Evolutionary conservation across 768 basidiomycete species (phyloP).

Genomic region (Atractiella rhizophila): DNA sequence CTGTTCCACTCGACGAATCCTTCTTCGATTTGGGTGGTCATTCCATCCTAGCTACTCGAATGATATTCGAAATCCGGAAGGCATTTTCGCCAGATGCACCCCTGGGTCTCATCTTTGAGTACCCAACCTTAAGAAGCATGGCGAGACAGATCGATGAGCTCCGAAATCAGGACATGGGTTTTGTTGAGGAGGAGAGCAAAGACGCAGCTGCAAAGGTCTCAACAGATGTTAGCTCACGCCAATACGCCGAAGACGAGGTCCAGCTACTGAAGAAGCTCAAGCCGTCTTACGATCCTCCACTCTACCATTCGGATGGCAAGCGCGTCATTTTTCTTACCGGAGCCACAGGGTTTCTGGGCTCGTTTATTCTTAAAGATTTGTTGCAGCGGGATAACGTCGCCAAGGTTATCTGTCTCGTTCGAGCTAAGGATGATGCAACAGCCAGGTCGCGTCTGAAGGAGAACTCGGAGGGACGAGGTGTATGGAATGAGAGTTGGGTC

Average conservation of each 20-base stretch:
- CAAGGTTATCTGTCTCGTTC: slow-evolving; percentile 81
- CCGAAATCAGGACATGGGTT: slow-evolving; percentile 54
- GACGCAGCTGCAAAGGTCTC: slow-evolving; percentile 20
- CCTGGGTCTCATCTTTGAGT: slow-evolving; percentile 67
- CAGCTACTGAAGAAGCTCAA: slow-evolving; percentile 34
- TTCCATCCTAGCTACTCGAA: slow-evolving; percentile 86
- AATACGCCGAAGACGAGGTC: slow-evolving; percentile 59
- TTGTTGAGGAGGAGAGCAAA: slow-evolving; percentile 22
- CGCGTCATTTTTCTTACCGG: slow-evolving; percentile 76
- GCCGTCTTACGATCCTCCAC: slow-evolving; percentile 35
- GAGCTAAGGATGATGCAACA: slow-evolving; percentile 37
- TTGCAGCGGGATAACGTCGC: slow-evolving; percentile 37
- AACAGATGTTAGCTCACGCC: too few relatives aligned
- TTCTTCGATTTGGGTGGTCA: slow-evolving; percentile 98
- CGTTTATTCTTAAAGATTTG: slow-evolving; percentile 63
- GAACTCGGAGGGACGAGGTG: slow-evolving; percentile 46
- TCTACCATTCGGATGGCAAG: slow-evolving; percentile 31
- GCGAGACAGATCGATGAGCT: slow-evolving; percentile 49
- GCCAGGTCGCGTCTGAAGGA: slow-evolving; percentile 46
- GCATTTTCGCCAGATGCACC: slow-evolving; percentile 72
- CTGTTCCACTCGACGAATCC: slow-evolving; percentile 61
- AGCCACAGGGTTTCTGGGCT: slow-evolving; percentile 87
- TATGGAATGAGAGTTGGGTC: slow-evolving; percentile 75
- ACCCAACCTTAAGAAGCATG: slow-evolving; percentile 57
- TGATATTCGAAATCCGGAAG: slow-evolving; percentile 91